Percentiles rank a stretch among this genome's conserved stretches.
These are phyloP conservation scores for Pseudoneurospora amorphoporcata DNA, from an alignment of 495 filamentous ascomycete species.

Conservation along the genomic window DNA sequence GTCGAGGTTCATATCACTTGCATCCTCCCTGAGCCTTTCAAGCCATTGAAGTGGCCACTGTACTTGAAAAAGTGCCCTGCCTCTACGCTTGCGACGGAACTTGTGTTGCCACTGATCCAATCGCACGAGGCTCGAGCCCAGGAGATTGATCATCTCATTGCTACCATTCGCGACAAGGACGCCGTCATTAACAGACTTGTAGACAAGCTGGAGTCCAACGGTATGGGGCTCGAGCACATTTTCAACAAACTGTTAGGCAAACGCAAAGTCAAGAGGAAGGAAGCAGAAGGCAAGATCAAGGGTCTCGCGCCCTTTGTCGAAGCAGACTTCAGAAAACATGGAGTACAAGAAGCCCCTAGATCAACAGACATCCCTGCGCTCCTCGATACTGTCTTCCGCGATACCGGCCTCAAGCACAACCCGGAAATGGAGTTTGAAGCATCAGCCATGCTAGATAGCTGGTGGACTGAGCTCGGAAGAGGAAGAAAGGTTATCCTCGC, in stretches of 20 bases:
- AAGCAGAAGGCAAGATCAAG: conserved; percentile 41
- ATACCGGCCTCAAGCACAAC: conserved; percentile 15
- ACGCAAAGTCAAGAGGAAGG: conserved; percentile 32
- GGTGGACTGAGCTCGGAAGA: conserved; percentile 38
- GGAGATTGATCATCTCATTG: conserved; percentile 45
- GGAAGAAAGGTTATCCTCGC: conserved; percentile 17
- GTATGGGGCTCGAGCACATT: conserved; percentile 55
- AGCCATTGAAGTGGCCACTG: conserved; percentile 61
- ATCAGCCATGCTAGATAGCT: conserved; percentile 29
- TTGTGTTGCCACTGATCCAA: conserved; percentile 61
- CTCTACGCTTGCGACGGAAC: conserved; percentile 43
- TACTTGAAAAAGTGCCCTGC: conserved; percentile 44
- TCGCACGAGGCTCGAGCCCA: conserved; percentile 41
- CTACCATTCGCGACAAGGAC: conserved; percentile 65
- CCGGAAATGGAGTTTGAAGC: conserved; percentile 18
- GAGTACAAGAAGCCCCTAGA: conserved; percentile 12
- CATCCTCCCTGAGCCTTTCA: conserved; percentile 55
- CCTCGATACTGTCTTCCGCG: conserved; percentile 26
- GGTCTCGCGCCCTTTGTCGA: conserved; percentile 46
- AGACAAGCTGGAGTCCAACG: conserved; percentile 65
- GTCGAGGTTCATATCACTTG: conserved; percentile 51
- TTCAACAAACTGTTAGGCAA: conserved; percentile 57
- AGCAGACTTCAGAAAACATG: conserved; percentile 34
- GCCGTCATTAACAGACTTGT: conserved; percentile 61
- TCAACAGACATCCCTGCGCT: conserved; percentile 26